Evolutionary conservation across 2,329 filamentous ascomycete genomes (phyloP).

Genomic region (Verticillium nubilum): DNA sequence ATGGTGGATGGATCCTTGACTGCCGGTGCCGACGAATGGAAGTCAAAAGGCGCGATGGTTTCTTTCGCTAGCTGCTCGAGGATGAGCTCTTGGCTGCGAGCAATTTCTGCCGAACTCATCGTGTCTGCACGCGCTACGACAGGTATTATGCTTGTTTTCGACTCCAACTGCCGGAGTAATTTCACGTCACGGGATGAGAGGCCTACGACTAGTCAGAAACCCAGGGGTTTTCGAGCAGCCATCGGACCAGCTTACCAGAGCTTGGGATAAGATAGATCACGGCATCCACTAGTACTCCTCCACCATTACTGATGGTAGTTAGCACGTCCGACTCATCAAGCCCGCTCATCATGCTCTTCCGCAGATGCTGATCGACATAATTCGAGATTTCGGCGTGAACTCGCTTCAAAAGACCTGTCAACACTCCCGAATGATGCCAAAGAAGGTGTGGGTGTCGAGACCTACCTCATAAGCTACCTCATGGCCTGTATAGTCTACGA

Average conservation of each 20-base stretch:
- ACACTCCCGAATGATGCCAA: background rate
- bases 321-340: slow-evolving; percentile 70
- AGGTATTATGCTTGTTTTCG: slow-evolving; percentile 79
- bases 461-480: slow-evolving; percentile 47
- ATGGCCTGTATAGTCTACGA: slow-evolving; percentile 77
- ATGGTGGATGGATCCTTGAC: slow-evolving; percentile 33
- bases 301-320: slow-evolving; percentile 71
- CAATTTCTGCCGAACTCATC: slow-evolving; percentile 52
- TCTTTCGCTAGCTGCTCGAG: slow-evolving; percentile 48
- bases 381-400: slow-evolving; percentile 55
- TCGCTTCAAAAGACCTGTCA: slow-evolving; percentile 32
- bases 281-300: slow-evolving; percentile 77
- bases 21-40: slow-evolving; percentile 36
- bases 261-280: slow-evolving; percentile 76
- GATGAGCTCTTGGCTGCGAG: slow-evolving; percentile 54
- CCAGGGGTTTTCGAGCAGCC: too few species aligned
- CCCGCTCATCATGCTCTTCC: slow-evolving; percentile 52
- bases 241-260: slow-evolving; percentile 57
- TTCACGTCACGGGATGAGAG: slow-evolving; percentile 50
- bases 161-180: slow-evolving; percentile 63
- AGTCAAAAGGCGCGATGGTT: slow-evolving; percentile 61
- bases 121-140: slow-evolving; percentile 74
- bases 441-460: slow-evolving; percentile 8
- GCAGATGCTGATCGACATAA: slow-evolving; percentile 69
- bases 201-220: slow-evolving; percentile 26